phyloP scores from a whole-genome alignment of 2,329 filamentous ascomycete genomes.

The Arthrobotrys iridis region DNA sequence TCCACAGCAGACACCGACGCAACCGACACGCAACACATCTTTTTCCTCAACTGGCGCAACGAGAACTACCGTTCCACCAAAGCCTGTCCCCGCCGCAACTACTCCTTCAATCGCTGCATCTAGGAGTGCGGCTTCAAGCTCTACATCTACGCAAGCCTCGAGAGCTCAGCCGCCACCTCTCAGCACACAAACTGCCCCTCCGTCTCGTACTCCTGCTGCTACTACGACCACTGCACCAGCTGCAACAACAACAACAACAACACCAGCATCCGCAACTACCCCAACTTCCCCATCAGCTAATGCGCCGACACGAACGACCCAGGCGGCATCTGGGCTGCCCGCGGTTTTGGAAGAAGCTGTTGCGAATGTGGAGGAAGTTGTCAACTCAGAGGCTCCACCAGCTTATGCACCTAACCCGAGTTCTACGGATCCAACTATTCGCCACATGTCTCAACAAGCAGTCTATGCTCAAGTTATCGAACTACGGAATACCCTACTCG shows the following conservation, averaged over 20 bases:
- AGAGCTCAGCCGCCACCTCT: constrained; percentile 20
- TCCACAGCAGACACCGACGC: not conserved
- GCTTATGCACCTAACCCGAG: constrained; percentile 47
- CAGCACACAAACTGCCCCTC: constrained; percentile 19
- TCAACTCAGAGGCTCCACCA: constrained; percentile 39
- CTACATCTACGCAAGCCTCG: constrained; percentile 2
- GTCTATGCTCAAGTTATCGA: constrained; percentile 49
- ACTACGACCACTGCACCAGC: not conserved
- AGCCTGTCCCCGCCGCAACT: not conserved
- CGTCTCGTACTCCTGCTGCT: constrained; percentile 1
- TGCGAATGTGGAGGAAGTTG: constrained; percentile 45
- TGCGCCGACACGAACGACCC: constrained; percentile 28
- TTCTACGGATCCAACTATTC: constrained; percentile 42
- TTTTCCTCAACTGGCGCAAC: not conserved
- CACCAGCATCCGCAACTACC: constrained; percentile 9
- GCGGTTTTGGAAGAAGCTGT: constrained; percentile 48
- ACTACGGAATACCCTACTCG: constrained; percentile 34
- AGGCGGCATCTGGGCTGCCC: constrained; percentile 34
- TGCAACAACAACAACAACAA: not conserved
- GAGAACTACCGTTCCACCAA: not conserved
- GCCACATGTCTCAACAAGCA: constrained; percentile 49
- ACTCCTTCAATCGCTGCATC: not conserved
- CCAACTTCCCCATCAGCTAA: constrained; percentile 37
- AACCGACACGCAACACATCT: not conserved
- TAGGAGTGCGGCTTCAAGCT: not conserved